phyloP scores from a whole-genome alignment of 306 rosid genomes.

The Cicer cuneatum region DNA sequence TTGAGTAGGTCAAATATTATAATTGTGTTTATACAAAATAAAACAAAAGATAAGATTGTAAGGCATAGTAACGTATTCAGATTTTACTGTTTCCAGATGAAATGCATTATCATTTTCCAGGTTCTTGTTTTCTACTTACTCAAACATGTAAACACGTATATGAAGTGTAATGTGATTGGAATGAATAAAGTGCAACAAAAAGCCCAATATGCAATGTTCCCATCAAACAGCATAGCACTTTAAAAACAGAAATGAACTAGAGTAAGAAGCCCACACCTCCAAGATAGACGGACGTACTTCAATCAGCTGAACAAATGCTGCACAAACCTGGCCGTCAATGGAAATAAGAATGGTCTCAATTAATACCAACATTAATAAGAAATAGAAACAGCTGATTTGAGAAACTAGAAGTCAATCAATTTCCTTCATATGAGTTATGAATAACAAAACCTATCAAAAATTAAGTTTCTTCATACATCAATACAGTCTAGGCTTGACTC shows the following conservation, averaged over 20 bases:
- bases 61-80: slow-evolving; percentile 15
- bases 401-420: slow-evolving; percentile 3
- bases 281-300: slow-evolving; percentile 93
- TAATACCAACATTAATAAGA: slow-evolving; percentile 41
- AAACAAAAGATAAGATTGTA: slow-evolving; percentile 26
- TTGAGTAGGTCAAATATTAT: slow-evolving; percentile 16
- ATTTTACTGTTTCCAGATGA: slow-evolving; percentile 24
- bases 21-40: slow-evolving; percentile 23
- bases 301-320: slow-evolving; percentile 96
- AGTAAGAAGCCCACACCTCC: slow-evolving; percentile 66
- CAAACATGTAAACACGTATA: slow-evolving; percentile 10
- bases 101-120: slow-evolving; percentile 23
- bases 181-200: slow-evolving; percentile 17
- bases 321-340: slow-evolving; percentile 76
- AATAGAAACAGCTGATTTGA: slow-evolving; percentile 19
- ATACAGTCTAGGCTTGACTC: slow-evolving; percentile 21
- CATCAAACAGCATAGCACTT: slow-evolving; percentile 13
- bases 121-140: slow-evolving; percentile 7
- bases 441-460: slow-evolving; percentile 7
- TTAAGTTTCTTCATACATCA: slow-evolving; percentile 14
- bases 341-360: slow-evolving; percentile 44
- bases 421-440: neutral
- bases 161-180: slow-evolving; percentile 24
- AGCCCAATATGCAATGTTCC: slow-evolving; percentile 29
- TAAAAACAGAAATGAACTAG: slow-evolving; percentile 22